These are phyloP conservation scores for Trichoderma sp. DNA, from an alignment of 2,329 filamentous ascomycete genomes.

Conservation along the genomic window DNA sequence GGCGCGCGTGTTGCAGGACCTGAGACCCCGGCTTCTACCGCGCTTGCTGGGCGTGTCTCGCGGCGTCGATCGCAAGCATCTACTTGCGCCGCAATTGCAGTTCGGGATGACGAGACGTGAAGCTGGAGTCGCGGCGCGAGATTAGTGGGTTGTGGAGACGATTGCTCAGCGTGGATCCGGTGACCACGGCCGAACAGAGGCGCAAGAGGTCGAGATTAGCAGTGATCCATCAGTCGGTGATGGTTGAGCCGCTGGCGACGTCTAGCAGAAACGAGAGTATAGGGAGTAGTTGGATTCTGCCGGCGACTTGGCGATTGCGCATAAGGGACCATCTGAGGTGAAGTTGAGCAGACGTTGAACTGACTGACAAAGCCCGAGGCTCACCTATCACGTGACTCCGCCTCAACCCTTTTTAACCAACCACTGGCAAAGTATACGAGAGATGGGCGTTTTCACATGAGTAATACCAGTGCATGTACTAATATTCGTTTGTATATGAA, in stretches of 20 bases:
- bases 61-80: conserved; percentile 25
- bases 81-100: conserved; percentile 23
- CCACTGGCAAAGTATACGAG: neutral
- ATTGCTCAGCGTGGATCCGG: conserved; percentile 19
- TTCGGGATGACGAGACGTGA: conserved; percentile 20
- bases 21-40: neutral
- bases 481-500: neutral
- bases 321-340: conserved; percentile 2
- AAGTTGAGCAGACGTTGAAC: conserved; percentile 10
- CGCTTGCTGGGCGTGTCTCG: conserved; percentile 17
- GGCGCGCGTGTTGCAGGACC: conserved; percentile 16
- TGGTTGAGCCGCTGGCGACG: neutral
- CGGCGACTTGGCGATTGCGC: conserved; percentile 7
- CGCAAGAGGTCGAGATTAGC: conserved; percentile 6
- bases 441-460: neutral
- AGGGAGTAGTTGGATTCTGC: neutral
- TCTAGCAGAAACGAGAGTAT: conserved; percentile 5
- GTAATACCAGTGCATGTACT: neutral
- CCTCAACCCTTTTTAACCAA: neutral
- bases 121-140: conserved; percentile 26
- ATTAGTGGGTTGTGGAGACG: conserved; percentile 27
- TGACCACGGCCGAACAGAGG: conserved; percentile 19
- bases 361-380: conserved; percentile 11
- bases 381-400: conserved; percentile 1
- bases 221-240: conserved; percentile 14